Conservation (phyloP, 768 basidiomycete species). For the Leucocoprinus sp. region DNA sequence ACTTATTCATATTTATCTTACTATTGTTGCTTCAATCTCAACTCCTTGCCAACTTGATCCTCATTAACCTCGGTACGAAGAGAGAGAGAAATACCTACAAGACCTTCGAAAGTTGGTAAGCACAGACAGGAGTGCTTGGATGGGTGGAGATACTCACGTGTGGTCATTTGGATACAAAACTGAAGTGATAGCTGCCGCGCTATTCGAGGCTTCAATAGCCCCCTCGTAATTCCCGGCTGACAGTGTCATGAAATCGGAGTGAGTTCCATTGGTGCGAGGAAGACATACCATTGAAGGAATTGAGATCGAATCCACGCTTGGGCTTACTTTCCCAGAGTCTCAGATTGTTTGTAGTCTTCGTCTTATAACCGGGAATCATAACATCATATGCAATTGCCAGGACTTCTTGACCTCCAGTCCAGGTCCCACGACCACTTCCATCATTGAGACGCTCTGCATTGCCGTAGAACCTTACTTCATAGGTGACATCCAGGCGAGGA, state of each 20-base stretch:
- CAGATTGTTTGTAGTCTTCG: constrained; percentile 85
- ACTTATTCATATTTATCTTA: constrained; percentile 17
- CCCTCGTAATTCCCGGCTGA: constrained; percentile 88
- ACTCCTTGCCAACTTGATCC: constrained; percentile 67
- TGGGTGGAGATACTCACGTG: constrained; percentile 31
- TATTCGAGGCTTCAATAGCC: constrained; percentile 82
- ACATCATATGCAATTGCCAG: constrained; percentile 91
- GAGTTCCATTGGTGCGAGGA: not conserved
- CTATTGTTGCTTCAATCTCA: constrained; percentile 94
- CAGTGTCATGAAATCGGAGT: not conserved
- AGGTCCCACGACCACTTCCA: constrained; percentile 52
- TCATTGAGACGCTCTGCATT: constrained; percentile 59
- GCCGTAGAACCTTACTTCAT: constrained; percentile 88
- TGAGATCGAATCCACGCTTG: constrained; percentile 86
- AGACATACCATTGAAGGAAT: constrained; percentile 82
- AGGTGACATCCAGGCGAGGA: constrained; percentile 75
- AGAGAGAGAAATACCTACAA: constrained; percentile 27
- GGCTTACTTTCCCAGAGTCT: constrained; percentile 80
- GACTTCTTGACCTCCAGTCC: constrained; percentile 92
- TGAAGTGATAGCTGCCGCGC: constrained; percentile 88
- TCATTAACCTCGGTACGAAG: not conserved
- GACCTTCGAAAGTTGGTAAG: constrained; percentile 20
- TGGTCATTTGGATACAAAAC: constrained; percentile 97
- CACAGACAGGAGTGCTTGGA: not conserved
- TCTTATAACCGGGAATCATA: constrained; percentile 84